Base-by-base conservation (phyloP, 2,329 filamentous ascomycete species). In the Colletotrichum lini region DNA sequence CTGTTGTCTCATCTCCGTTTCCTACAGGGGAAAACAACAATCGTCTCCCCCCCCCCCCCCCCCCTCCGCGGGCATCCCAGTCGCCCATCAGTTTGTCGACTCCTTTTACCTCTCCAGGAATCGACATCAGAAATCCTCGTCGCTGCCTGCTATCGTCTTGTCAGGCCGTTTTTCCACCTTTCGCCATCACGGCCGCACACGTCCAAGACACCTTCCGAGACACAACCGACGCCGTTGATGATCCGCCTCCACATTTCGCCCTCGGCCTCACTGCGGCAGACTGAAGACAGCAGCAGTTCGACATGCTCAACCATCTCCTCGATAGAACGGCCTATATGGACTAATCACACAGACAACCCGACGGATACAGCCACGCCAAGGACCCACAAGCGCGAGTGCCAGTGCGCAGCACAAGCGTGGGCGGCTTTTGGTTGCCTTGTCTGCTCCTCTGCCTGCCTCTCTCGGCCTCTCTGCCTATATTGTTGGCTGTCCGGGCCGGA, bases 161-260 rank as follows among this genome's bases (percentile, higher is more conserved):
- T 47, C 13, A 44, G 23, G 52, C 44, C 63, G 64, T 26, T 26
- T 70, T 67, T 67, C 63, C 67, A 52, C 54, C 52, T 62, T 70
- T 58, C 23, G 44, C 67, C 67, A 70, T 70, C 56, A 50, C 56
- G 40, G 45, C 63, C 59, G 69, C 56, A 65, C 59, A 53, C 69
- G 18, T 54, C 59, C 59, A 40, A 63, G 53, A 64, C 65, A 66
- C 12, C n/a, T 30, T 60, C 26, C 45, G 52, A 42, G 50, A 67
- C 54, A 67, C 45, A 56, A 47, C 26, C 67, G 65, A 52, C 63
- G 57, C 64, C 67, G 67, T 70, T 70, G 64, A 10, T 67, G 64
- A 62, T 13, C 67, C 64, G 65, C 44, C 64, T 70, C 67, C 57
- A 62, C 67, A 58, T 52, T 40, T 42, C 35, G 58, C 47, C 52